Percentiles rank a stretch among this genome's conserved stretches.
These are phyloP conservation scores for Sporobolomyces pararoseus DNA, from an alignment of 768 basidiomycete genomes.

Conservation along the genomic window DNA sequence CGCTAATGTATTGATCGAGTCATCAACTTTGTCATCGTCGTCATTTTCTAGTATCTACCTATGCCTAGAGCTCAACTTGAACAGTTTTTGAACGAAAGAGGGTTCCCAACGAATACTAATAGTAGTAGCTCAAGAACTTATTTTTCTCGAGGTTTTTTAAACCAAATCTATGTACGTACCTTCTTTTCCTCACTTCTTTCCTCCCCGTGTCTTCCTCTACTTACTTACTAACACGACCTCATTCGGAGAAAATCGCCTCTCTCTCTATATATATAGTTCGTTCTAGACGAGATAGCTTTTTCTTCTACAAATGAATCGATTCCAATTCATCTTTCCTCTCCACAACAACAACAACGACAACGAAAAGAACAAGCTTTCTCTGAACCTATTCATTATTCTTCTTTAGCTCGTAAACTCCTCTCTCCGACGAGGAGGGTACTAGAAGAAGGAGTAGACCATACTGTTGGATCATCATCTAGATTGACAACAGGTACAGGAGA, in stretches of 20 bases:
- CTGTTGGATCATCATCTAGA: too few species aligned
- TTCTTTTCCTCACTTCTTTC: background rate
- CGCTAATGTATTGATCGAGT: background rate
- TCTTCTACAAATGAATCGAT: slow-evolving; percentile 54
- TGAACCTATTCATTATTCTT: slow-evolving; percentile 54
- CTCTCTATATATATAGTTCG: slow-evolving; percentile 21
- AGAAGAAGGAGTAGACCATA: slow-evolving; percentile 41
- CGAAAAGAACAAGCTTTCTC: too few species aligned
- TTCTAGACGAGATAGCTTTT: slow-evolving; percentile 31
- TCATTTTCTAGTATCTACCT: slow-evolving; percentile 49
- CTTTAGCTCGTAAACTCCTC: background rate
- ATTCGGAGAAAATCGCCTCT: background rate
- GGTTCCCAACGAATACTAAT: slow-evolving; percentile 57
- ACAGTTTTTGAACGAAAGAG: slow-evolving; percentile 62
- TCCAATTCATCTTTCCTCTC: slow-evolving; percentile 58
- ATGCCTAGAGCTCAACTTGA: slow-evolving; percentile 63
- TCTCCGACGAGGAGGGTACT: slow-evolving; percentile 48
- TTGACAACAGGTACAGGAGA: slow-evolving; percentile 52
- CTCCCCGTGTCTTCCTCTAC: background rate
- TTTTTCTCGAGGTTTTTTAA: slow-evolving; percentile 54
- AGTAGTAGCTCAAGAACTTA: too few species aligned
- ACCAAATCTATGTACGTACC: slow-evolving; percentile 62
- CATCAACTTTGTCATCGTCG: too few species aligned
- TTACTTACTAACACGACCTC: too few species aligned
- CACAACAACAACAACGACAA: too few species aligned